Base-by-base conservation (phyloP, 257 asterid genomes). In the Euphrasia confusa region DNA sequence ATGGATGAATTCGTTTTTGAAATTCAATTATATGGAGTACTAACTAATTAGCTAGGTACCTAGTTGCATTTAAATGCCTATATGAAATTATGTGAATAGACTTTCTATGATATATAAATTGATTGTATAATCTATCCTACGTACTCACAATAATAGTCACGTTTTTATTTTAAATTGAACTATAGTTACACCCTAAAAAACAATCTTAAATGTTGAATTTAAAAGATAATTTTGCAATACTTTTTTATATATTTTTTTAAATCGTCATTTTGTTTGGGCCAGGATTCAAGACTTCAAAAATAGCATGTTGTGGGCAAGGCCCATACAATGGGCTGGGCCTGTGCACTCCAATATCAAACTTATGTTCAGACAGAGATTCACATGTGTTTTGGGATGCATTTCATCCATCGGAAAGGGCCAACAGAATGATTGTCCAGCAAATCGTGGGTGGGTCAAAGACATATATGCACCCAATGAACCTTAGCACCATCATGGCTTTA, bases 241-340 rank as follows among this genome's bases (percentile, higher is more conserved):
- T 21, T 21, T 21, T 21, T 21, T 21, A 21, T 21, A 21, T 21
- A 21, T 21, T 21, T 21, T 21, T 21, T 21, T 21, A 21, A 21
- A 21, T 21, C 24, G 4, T 14, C 15, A 10, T 49, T 33, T 10
- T 37, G 14, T 18, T 39, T 58, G 63, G 30, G 21, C 76, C 76
- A 88, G 96, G 97, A 55, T 89, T 89, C 58, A 73, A 21, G 15
- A 83, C 84, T 2, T 83, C 97, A 15, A 83, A 92, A 68, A 53
- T 69, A 12, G 99, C 99, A 55, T 92, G 99, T 48, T 92, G 97
- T 62, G 99, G 99, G 12, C 99, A 92, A 60, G 99, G 97, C 17
- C 96, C 91, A 7, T 87, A 77, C 65, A 92, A 92, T 37, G 99
- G 99, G 55, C 2, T 89, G 8, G 99, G 99, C 4, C 83, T 89